Evolutionary conservation across 2,329 filamentous ascomycete species (phyloP), one percentile per base, ranked within the genome.

Genomic region (Parasarocladium wereldwijsianum): DNA sequence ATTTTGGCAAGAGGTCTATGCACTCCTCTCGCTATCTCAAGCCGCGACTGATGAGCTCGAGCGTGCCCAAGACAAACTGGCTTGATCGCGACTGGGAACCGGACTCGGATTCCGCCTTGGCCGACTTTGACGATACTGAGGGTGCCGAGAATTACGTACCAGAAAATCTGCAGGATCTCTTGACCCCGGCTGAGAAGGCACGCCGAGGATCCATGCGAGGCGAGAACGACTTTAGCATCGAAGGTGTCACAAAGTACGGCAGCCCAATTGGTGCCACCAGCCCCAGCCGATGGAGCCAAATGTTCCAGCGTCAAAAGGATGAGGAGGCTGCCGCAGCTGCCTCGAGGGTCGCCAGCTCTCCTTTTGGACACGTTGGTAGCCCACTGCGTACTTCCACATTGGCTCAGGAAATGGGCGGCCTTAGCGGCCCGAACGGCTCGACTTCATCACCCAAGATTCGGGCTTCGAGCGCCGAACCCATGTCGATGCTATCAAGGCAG

Each of bases 1-100:
- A 71, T 64, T 68, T 77, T 60, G 54, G 82, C 57, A 54, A 83
- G 66, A 62, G 84, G 56, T 41, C 70, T 56, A 64, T 85, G 79
- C 63, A 74, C 61, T 68, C 76, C 50, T 61, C 77, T 55, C 57
- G 74, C 54, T 64, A 72, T 18, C 39, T 71, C 46, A 60, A 85
- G 70, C 54, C 84, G 60, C 62, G 75, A 52, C 43, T 70, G 62
- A 51, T 82, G 55, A 62, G 76, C 67, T 50, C 80, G 65, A 66
- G 79, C 66, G 45, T 74, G 61, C 72, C 72, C 38, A 74, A 60
- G 58, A 72, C 43, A 54, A 65, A 61, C 54, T 75, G 46, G 53
- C 75, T 70, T 16, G 70, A 76, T 39, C 62, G 62, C 33, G 72
- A 76, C 41, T 76, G 72, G 72, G 69, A 74, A 28, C 51, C 62